Percentiles rank a stretch among this genome's conserved stretches.
phyloP scores from a whole-genome alignment of 805 yeast species.

The Candida ponderosae region DNA sequence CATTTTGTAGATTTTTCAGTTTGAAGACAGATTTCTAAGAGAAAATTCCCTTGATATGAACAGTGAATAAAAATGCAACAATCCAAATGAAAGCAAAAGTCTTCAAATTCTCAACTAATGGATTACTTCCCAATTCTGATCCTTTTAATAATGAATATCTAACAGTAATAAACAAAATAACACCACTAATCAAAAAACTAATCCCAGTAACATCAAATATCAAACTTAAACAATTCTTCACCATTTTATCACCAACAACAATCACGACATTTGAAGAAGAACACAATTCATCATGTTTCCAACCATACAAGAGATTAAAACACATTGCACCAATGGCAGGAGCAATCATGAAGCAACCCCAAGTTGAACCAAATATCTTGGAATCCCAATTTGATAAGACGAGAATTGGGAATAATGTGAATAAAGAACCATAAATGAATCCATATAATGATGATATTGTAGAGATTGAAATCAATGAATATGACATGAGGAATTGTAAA shows the following conservation, averaged over 20 bases:
- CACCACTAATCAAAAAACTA: not conserved
- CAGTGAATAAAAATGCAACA: too few relatives aligned
- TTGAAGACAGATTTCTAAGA: too few relatives aligned
- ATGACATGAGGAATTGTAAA: constrained; percentile 26
- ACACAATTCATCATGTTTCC: constrained; percentile 40
- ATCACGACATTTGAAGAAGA: constrained; percentile 1
- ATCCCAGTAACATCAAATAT: constrained; percentile 2
- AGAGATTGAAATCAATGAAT: constrained; percentile 10
- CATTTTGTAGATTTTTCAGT: too few relatives aligned
- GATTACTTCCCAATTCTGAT: too few relatives aligned
- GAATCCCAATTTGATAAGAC: constrained; percentile 84
- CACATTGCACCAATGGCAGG: constrained; percentile 76
- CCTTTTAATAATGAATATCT: too few relatives aligned
- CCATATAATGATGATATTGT: constrained; percentile 51
- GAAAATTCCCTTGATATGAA: too few relatives aligned
- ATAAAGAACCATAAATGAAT: constrained; percentile 69
- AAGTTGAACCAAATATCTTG: constrained; percentile 81
- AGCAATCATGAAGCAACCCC: constrained; percentile 85
- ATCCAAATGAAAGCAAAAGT: too few relatives aligned
- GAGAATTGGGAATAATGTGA: constrained; percentile 81
- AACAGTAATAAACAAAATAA: constrained; percentile 2
- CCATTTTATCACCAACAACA: not conserved
- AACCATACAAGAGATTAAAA: constrained; percentile 66
- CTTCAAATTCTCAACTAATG: too few relatives aligned
- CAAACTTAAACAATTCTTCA: constrained; percentile 3